These are phyloP conservation scores for Prunus persica DNA, from an alignment of 306 rosid genomes.

Conservation along the genomic window Prunus_persica_NCBIv2 NC_034015.1:17890501-17891000, in stretches of 20 bases:
- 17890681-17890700: slow-evolving; percentile 23
- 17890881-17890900: not conserved
- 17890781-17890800: slow-evolving; percentile 31
- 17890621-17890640: slow-evolving; percentile 69
- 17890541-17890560: too few relatives aligned
- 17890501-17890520: too few relatives aligned
- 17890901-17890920: slow-evolving; percentile 4
- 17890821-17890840: slow-evolving; percentile 19
- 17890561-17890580: too few relatives aligned
- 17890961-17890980: slow-evolving; percentile 17
- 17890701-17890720: slow-evolving; percentile 36
- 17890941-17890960: slow-evolving; percentile 1
- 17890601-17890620: not conserved
- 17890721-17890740: slow-evolving; percentile 27
- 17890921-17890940: slow-evolving; percentile 14
- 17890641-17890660: slow-evolving; percentile 51
- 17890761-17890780: slow-evolving; percentile 26
- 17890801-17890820: slow-evolving; percentile 20
- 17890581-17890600: too few relatives aligned
- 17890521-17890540: too few relatives aligned
- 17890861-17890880: not conserved
- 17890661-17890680: slow-evolving; percentile 24
- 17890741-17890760: slow-evolving; percentile 22
- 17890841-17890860: slow-evolving; percentile 13
- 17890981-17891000: slow-evolving; percentile 6